Evolutionary conservation across 768 basidiomycete genomes (phyloP).

Genomic region (Leccinum subgranulosum): DNA sequence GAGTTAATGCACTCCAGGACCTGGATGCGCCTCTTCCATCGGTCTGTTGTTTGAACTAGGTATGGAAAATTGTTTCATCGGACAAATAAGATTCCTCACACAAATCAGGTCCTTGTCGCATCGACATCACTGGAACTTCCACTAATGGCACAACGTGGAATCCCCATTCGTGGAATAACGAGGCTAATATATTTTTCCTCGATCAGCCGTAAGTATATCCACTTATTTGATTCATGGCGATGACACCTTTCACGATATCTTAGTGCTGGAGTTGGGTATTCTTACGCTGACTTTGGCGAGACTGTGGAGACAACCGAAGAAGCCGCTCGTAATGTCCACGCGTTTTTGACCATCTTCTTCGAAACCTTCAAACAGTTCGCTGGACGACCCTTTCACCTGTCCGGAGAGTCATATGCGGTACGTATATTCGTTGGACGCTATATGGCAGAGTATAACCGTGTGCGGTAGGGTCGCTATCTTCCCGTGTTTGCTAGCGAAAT

Average conservation of each 20-base stretch:
- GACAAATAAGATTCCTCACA: constrained; percentile 3
- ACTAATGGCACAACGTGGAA: constrained; percentile 62
- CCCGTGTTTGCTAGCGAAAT: constrained; percentile 76
- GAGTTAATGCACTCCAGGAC: constrained; percentile 37
- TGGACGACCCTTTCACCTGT: constrained; percentile 65
- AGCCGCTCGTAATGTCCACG: constrained; percentile 72
- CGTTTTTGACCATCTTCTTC: constrained; percentile 77
- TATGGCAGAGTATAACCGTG: not conserved
- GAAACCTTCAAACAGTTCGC: constrained; percentile 73
- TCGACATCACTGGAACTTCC: constrained; percentile 55
- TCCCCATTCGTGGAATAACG: constrained; percentile 62
- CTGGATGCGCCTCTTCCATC: constrained; percentile 51
- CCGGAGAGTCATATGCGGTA: constrained; percentile 75
- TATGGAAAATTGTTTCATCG: constrained; percentile 10
- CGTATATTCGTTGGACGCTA: constrained; percentile 20
- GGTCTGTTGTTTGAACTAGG: constrained; percentile 62
- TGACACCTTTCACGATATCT: not conserved
- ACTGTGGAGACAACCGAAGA: constrained; percentile 72
- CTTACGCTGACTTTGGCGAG: constrained; percentile 67
- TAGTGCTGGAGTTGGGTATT: constrained; percentile 70
- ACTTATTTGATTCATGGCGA: not conserved
- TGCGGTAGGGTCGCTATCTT: constrained; percentile 60
- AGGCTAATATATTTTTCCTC: constrained; percentile 68
- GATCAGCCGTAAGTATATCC: constrained; percentile 51
- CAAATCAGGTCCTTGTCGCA: constrained; percentile 52